A percentile compares a stretch with the other conserved stretches of the same genome.
Conservation (phyloP, 176 grass and related monocot genomes). For the Carex parvula region DNA sequence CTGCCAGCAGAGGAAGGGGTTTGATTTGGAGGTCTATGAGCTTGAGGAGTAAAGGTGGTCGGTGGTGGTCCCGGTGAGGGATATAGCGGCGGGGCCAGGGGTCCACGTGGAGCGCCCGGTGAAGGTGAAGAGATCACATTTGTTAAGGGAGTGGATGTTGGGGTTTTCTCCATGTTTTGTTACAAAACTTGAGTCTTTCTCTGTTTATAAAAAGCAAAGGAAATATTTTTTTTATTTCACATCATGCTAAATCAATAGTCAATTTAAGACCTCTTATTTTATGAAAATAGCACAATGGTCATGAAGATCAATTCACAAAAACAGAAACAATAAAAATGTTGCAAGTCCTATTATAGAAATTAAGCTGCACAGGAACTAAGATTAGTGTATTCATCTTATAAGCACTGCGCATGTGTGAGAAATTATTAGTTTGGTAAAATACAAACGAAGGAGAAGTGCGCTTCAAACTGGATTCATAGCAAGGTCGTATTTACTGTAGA, state of each 20-base stretch:
- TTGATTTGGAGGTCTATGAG: constrained; percentile 15
- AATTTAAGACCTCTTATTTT: not conserved
- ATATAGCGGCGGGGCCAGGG: not conserved
- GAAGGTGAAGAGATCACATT: constrained; percentile 13
- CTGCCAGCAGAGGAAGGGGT: constrained; percentile 18
- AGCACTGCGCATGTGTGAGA: not conserved
- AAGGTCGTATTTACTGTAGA: not conserved
- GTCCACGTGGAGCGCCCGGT: not conserved
- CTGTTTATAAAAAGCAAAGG: not conserved
- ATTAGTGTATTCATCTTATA: not conserved
- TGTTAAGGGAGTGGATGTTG: constrained; percentile 13
- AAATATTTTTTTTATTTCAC: not conserved
- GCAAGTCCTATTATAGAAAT: not conserved
- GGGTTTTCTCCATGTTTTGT: constrained; percentile 2
- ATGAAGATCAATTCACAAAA: not conserved
- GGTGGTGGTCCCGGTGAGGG: constrained; percentile 7
- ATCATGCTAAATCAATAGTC: not conserved
- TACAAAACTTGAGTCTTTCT: not conserved
- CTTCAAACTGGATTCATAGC: not conserved
- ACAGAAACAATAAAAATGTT: not conserved
- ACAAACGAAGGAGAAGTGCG: not conserved
- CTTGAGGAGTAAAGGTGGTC: constrained; percentile 9
- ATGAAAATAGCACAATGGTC: not conserved
- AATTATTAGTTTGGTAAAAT: not conserved
- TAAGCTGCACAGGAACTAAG: not conserved